Evolutionary conservation across 2,329 filamentous ascomycete genomes (phyloP).

Genomic region (Phaeophleospora eucalypticola): DNA sequence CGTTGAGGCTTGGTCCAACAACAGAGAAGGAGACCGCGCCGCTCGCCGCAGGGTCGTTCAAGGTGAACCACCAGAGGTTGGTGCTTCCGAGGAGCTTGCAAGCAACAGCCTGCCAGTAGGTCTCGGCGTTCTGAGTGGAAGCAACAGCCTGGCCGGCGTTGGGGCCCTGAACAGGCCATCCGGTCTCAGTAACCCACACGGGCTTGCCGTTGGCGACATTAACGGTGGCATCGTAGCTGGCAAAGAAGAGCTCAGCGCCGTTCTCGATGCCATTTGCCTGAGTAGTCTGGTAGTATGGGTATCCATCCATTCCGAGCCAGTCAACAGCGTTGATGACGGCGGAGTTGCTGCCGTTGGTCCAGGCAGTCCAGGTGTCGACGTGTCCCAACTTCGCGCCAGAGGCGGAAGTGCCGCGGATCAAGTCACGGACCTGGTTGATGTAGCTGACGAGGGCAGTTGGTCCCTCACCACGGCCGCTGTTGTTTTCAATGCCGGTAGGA

Average conservation of each 20-base stretch:
- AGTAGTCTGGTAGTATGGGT: slow-evolving; percentile 75
- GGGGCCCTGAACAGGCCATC: slow-evolving; percentile 72
- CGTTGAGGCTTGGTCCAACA: slow-evolving; percentile 35
- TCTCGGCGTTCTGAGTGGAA: slow-evolving; percentile 63
- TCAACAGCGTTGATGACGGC: slow-evolving; percentile 66
- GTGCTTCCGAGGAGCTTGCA: slow-evolving; percentile 62
- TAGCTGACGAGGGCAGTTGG: slow-evolving; percentile 63
- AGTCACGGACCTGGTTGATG: slow-evolving; percentile 63
- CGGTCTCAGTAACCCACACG: slow-evolving; percentile 81
- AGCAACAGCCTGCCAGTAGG: slow-evolving; percentile 73
- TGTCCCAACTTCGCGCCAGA: slow-evolving; percentile 64
- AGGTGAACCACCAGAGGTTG: slow-evolving; percentile 69
- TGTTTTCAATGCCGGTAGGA: slow-evolving; percentile 59
- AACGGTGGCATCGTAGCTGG: slow-evolving; percentile 58
- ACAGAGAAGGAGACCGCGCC: slow-evolving; percentile 31
- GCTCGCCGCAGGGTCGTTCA: slow-evolving; percentile 55
- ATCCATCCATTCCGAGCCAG: slow-evolving; percentile 78
- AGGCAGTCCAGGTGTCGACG: slow-evolving; percentile 78
- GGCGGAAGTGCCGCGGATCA: slow-evolving; percentile 57
- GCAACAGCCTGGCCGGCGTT: slow-evolving; percentile 59
- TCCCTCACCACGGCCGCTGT: slow-evolving; percentile 59
- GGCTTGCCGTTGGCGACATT: slow-evolving; percentile 61
- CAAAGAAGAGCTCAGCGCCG: slow-evolving; percentile 64
- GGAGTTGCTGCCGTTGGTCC: slow-evolving; percentile 66
- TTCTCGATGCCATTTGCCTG: slow-evolving; percentile 62